These are phyloP conservation scores for Gossypium gossypioides DNA, from an alignment of 441 rosid genomes.

Conservation along the genomic window DNA sequence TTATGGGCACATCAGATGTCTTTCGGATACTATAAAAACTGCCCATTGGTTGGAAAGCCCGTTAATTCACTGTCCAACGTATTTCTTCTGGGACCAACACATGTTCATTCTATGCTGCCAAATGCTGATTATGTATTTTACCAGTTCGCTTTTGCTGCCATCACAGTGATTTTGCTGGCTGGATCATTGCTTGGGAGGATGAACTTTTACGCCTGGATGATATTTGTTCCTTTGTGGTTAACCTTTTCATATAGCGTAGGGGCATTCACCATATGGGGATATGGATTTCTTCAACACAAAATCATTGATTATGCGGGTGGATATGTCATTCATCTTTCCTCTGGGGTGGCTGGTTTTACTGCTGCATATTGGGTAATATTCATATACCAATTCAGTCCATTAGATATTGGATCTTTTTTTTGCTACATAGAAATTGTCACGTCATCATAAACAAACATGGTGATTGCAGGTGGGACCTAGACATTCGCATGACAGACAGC, in stretches of 20 bases:
- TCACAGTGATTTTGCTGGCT: conserved; percentile 42
- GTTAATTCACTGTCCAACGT: conserved; percentile 4
- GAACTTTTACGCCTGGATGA: conserved; percentile 65
- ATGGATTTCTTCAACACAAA: conserved; percentile 23
- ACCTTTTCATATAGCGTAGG: conserved; percentile 42
- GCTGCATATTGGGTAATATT: conserved; percentile 55
- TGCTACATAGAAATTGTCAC: background rate
- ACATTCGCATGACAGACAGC: conserved; percentile 39
- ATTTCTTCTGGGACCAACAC: background rate
- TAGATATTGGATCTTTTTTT: background rate
- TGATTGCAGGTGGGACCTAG: conserved; percentile 14
- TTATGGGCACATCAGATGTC: conserved; percentile 49
- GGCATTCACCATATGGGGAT: conserved; percentile 48
- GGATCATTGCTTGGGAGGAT: conserved; percentile 61
- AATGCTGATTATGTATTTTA: conserved; percentile 35
- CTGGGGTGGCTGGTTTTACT: conserved; percentile 64
- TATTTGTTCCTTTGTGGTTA: conserved; percentile 56
- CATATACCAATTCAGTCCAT: no score
- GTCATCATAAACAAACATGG: background rate
- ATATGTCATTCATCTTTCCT: conserved; percentile 56
- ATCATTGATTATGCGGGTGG: conserved; percentile 61
- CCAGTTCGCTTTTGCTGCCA: conserved; percentile 61
- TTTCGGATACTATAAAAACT: conserved; percentile 21
- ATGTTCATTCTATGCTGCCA: conserved; percentile 3
- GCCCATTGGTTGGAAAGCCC: conserved; percentile 37